A percentile compares a stretch with the other conserved stretches of the same genome.
Conservation (phyloP, 352 stramenopile genomes). For the Pythium insidiosum region DNA sequence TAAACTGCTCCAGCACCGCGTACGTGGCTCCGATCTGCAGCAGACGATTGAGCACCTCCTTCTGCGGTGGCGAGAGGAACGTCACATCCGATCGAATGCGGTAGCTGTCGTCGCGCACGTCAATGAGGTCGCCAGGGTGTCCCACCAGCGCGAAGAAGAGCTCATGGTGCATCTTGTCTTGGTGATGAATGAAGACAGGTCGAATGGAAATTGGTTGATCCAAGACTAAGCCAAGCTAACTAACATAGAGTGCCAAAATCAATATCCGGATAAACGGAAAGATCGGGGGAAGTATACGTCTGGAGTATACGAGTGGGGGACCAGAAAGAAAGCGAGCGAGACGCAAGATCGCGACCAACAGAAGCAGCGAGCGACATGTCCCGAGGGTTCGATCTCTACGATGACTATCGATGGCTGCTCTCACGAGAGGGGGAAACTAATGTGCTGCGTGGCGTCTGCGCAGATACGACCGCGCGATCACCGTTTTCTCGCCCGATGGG, state of each 20-base stretch:
- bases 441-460: neutral
- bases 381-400: constrained; percentile 6
- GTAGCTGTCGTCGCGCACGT: constrained; percentile 44
- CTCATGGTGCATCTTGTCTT: constrained; percentile 56
- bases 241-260: no score
- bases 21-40: constrained; percentile 45
- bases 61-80: constrained; percentile 46
- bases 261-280: constrained; percentile 14
- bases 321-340: constrained; percentile 4
- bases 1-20: constrained; percentile 43
- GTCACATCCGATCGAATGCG: constrained; percentile 31
- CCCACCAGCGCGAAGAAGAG: constrained; percentile 70
- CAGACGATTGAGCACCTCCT: constrained; percentile 42
- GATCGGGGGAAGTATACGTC: constrained; percentile 8
- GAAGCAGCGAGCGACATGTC: no score
- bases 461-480: constrained; percentile 99
- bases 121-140: constrained; percentile 51
- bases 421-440: neutral
- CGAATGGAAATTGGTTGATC: neutral
- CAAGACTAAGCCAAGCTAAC: constrained; percentile 1
- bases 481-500: constrained; percentile 98
- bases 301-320: constrained; percentile 2
- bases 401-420: no score
- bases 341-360: no score
- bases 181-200: neutral